Conservation (phyloP, 257 asterid genomes). For the Jacaranda mimosifolia region DNA sequence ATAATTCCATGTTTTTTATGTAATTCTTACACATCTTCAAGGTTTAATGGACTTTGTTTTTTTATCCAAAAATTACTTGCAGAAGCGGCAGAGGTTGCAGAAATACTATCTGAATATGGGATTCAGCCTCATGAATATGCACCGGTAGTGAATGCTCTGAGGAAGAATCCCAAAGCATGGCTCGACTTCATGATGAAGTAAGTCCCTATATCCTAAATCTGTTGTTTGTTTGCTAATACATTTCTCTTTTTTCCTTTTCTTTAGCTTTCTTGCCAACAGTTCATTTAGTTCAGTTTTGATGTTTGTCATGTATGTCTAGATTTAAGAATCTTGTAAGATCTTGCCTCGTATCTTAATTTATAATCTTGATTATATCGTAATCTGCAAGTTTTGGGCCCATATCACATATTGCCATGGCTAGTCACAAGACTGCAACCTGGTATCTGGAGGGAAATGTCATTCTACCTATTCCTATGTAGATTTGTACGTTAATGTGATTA, state of each 20-base stretch:
- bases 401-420: no score
- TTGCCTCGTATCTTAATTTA: background rate
- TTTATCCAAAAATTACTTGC: slow-evolving; percentile 36
- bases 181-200: slow-evolving; percentile 99
- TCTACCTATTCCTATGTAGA: no score
- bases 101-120: slow-evolving; percentile 84
- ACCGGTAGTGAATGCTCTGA: slow-evolving; percentile 86
- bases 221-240: no score
- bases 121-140: slow-evolving; percentile 74
- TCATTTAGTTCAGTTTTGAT: background rate
- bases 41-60: background rate
- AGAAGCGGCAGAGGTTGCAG: slow-evolving; percentile 99
- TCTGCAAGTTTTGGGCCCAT: background rate
- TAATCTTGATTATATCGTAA: background rate
- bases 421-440: background rate
- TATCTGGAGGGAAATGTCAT: no score
- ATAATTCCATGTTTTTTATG: background rate
- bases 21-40: background rate
- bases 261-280: background rate
- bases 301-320: no score
- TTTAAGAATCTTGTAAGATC: background rate
- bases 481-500: no score
- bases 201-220: slow-evolving; percentile 12
- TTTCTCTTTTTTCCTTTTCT: background rate
- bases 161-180: slow-evolving; percentile 96